phyloP scores from a whole-genome alignment of 1,284 basidiomycete species.

The Ceratobasidium papillatum region DNA sequence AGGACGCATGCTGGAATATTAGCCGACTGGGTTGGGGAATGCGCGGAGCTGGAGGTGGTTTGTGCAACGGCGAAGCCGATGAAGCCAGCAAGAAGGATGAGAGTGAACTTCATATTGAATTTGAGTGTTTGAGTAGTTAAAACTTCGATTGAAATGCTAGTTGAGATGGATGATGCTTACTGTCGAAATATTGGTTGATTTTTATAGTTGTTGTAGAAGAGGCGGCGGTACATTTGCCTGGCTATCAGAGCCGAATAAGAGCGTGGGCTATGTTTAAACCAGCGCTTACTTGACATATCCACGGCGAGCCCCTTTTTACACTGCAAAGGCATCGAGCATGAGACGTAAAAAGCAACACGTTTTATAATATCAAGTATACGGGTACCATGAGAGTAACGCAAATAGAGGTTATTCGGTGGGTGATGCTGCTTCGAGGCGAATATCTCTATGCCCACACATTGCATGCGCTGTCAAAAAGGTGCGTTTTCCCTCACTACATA shows the following conservation, averaged over 20 bases:
- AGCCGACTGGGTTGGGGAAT: not conserved
- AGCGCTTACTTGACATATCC: not conserved
- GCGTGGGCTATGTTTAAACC: not conserved
- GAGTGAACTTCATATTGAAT: not conserved
- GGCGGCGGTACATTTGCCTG: not conserved
- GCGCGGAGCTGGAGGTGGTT: not conserved
- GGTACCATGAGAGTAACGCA: too few relatives aligned
- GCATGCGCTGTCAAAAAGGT: too few relatives aligned
- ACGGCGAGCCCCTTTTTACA: not conserved
- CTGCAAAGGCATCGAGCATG: not conserved
- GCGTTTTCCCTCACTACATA: too few relatives aligned
- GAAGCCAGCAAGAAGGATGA: not conserved
- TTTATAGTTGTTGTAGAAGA: not conserved
- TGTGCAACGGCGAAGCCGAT: not conserved
- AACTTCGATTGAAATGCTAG: not conserved
- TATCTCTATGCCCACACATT: too few relatives aligned
- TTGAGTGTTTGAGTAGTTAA: not conserved
- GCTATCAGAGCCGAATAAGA: not conserved
- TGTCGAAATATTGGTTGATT: not conserved
- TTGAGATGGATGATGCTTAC: not conserved
- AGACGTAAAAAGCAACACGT: not conserved
- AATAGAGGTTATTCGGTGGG: too few relatives aligned
- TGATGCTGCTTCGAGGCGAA: too few relatives aligned
- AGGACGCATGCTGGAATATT: not conserved
- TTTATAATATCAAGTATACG: too few relatives aligned